A percentile compares a stretch with the other conserved stretches of the same genome.
These are phyloP conservation scores for Didymella exigua DNA, from an alignment of 2,329 filamentous ascomycete species.

Conservation along the genomic window DNA sequence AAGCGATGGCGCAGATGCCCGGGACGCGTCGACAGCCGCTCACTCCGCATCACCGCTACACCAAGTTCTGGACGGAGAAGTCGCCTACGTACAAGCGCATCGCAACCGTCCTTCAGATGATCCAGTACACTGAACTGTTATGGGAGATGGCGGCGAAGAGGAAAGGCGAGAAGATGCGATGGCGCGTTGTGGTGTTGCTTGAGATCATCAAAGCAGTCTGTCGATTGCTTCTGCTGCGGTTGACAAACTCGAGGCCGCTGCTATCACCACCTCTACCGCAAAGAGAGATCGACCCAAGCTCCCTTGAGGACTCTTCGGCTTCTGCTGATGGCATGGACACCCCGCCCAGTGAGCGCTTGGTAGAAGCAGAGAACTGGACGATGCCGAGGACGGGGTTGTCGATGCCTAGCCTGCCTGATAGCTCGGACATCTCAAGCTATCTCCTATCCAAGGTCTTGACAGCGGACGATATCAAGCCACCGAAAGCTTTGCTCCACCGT, in stretches of 20 bases:
- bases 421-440: conserved; percentile 83
- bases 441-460: conserved; percentile 89
- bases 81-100: conserved; percentile 78
- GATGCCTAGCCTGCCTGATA: conserved; percentile 80
- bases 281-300: conserved; percentile 74
- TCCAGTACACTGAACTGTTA: conserved; percentile 93
- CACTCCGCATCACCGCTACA: conserved; percentile 67
- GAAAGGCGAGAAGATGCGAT: conserved; percentile 77
- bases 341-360: conserved; percentile 48
- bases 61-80: conserved; percentile 65
- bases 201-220: conserved; percentile 88
- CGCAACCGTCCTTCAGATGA: conserved; percentile 82
- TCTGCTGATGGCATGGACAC: conserved; percentile 56
- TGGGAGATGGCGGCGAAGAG: conserved; percentile 97
- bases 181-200: conserved; percentile 84
- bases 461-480: conserved; percentile 94
- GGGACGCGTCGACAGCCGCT: conserved; percentile 58
- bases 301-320: conserved; percentile 58
- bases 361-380: conserved; percentile 66
- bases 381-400: conserved; percentile 95
- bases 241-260: conserved; percentile 82
- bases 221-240: conserved; percentile 75
- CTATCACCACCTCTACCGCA: conserved; percentile 85
- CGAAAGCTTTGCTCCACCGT: conserved; percentile 81
- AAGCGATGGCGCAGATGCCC: conserved; percentile 63